phyloP scores from a whole-genome alignment of 2,329 filamentous ascomycete genomes.

The Talaromyces funiculosus region DNA sequence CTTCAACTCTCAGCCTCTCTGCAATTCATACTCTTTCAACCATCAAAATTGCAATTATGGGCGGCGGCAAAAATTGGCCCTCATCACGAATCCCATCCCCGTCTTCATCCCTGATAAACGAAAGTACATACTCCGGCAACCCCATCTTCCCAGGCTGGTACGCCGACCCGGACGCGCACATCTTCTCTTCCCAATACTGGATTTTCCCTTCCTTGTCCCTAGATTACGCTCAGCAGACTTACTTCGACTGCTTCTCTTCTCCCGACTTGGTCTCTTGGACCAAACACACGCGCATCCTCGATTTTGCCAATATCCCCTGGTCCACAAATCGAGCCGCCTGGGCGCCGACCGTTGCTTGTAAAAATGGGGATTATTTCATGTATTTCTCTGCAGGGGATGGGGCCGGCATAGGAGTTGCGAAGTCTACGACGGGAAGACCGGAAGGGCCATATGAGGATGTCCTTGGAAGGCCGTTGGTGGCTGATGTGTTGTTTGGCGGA shows the following conservation, averaged over 20 bases:
- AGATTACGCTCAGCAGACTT: slow-evolving; percentile 44
- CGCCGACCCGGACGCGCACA: slow-evolving; percentile 47
- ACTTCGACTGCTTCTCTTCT: slow-evolving; percentile 49
- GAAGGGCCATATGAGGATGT: slow-evolving; percentile 39
- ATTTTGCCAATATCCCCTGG: slow-evolving; percentile 38
- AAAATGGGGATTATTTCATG: slow-evolving; percentile 45
- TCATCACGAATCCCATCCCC: background rate
- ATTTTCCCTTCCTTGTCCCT: slow-evolving; percentile 46
- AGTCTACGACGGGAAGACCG: slow-evolving; percentile 28
- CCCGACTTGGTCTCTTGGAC: slow-evolving; percentile 47
- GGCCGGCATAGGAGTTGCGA: slow-evolving; percentile 41
- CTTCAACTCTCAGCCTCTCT: background rate
- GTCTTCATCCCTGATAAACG: background rate
- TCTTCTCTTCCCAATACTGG: slow-evolving; percentile 45
- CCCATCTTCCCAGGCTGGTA: slow-evolving; percentile 48
- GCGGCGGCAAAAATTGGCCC: background rate
- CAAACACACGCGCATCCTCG: slow-evolving; percentile 43
- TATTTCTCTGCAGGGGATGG: slow-evolving; percentile 49
- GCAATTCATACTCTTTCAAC: background rate
- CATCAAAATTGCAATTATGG: background rate
- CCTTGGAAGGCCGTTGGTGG: slow-evolving; percentile 39
- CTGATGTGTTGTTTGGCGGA: slow-evolving; percentile 42
- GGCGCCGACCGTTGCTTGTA: slow-evolving; percentile 44
- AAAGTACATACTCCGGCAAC: slow-evolving; percentile 27
- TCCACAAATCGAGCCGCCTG: slow-evolving; percentile 42